Percentiles rank a stretch among this genome's conserved stretches.
Evolutionary conservation across 228 moss, liverwort and hornwort species (phyloP).

Genomic region (Sphagnum fallax): DNA sequence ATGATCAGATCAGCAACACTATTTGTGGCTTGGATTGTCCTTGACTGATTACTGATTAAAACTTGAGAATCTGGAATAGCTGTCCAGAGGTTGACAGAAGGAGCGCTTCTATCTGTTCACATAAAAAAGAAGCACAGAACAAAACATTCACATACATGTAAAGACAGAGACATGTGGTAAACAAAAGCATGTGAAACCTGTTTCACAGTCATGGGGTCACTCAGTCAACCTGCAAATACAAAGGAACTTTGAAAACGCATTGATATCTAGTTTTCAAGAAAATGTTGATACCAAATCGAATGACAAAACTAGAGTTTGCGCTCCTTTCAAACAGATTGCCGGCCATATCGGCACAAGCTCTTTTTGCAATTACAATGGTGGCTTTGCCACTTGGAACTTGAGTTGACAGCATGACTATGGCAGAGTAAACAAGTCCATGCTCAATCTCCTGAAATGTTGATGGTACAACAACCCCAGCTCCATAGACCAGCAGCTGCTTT

Average conservation of each 20-base stretch:
- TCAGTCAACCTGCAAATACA: no score
- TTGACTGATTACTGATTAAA: conserved; percentile 36
- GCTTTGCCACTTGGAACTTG: conserved; percentile 38
- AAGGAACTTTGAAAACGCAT: no score
- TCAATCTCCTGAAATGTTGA: conserved; percentile 45
- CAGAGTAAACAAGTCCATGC: conserved; percentile 44
- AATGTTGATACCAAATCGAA: conserved; percentile 49
- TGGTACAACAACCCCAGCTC: conserved; percentile 62
- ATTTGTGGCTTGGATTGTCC: conserved; percentile 66
- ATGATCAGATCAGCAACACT: conserved; percentile 43
- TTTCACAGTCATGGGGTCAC: no score
- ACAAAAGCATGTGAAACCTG: no score
- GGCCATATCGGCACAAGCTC: conserved; percentile 60
- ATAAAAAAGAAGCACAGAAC: not conserved
- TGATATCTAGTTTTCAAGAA: no score
- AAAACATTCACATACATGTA: no score
- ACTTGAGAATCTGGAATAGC: conserved; percentile 55
- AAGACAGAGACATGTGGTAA: no score
- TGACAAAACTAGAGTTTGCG: conserved; percentile 34
- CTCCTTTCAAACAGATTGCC: conserved; percentile 61
- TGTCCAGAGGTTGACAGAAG: conserved; percentile 69
- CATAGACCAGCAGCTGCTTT: conserved; percentile 49
- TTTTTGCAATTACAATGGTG: conserved; percentile 24
- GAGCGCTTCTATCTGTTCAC: conserved; percentile 48
- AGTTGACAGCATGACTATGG: conserved; percentile 44